A percentile compares a stretch with the other conserved stretches of the same genome.
Evolutionary conservation across 2,329 filamentous ascomycete genomes (phyloP).

Genomic region (Elsinoe perseae): DNA sequence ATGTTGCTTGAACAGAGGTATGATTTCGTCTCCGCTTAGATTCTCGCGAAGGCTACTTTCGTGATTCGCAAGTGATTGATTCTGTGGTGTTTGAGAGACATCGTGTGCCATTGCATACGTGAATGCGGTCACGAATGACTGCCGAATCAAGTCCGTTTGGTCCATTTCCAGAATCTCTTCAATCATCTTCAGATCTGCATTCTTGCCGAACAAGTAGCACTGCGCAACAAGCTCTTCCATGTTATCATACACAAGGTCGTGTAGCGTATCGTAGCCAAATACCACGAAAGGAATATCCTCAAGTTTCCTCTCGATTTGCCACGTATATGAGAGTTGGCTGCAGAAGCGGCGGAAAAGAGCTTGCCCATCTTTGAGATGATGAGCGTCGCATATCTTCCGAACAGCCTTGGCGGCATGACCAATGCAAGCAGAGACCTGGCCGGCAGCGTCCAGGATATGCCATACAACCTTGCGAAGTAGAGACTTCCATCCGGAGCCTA

Average conservation of each 20-base stretch:
- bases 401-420: slow-evolving; percentile 69
- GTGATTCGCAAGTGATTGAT: slow-evolving; percentile 26
- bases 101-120: slow-evolving; percentile 81
- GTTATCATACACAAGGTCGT: slow-evolving; percentile 60
- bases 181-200: slow-evolving; percentile 54
- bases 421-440: slow-evolving; percentile 56
- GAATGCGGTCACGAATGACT: slow-evolving; percentile 67
- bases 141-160: slow-evolving; percentile 52
- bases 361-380: slow-evolving; percentile 58
- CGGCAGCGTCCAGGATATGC: slow-evolving; percentile 86
- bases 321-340: slow-evolving; percentile 83
- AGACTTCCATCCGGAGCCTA: slow-evolving; percentile 80
- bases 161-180: slow-evolving; percentile 49
- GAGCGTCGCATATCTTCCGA: slow-evolving; percentile 53
- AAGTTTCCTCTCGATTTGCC: slow-evolving; percentile 62
- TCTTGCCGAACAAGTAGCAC: slow-evolving; percentile 71
- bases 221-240: slow-evolving; percentile 73
- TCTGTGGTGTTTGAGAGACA: slow-evolving; percentile 36
- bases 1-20: slow-evolving; percentile 55
- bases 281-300: slow-evolving; percentile 73
- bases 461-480: slow-evolving; percentile 81
- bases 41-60: slow-evolving; percentile 61
- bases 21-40: slow-evolving; percentile 54
- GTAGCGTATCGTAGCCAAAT: slow-evolving; percentile 67
- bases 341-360: slow-evolving; percentile 77